Conservation (phyloP, 2,329 filamentous ascomycete species). For the Alternaria metachromatica region DNA sequence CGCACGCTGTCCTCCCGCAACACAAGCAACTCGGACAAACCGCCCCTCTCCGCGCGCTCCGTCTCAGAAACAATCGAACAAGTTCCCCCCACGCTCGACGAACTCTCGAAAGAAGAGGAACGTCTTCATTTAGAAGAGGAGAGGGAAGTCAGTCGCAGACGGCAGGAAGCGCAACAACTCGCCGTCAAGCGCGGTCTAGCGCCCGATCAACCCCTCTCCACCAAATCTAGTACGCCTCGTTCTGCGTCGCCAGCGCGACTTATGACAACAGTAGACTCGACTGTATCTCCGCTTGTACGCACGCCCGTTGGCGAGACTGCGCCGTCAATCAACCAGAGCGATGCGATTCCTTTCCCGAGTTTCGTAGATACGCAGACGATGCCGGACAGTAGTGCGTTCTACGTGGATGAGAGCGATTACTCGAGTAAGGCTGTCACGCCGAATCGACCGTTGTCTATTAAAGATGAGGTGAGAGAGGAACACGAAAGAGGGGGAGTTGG, state of each 20-base stretch:
- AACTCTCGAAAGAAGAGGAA: conserved; percentile 66
- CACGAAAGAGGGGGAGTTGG: conserved; percentile 9
- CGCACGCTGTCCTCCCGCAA: conserved; percentile 55
- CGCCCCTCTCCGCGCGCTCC: conserved; percentile 29
- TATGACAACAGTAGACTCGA: conserved; percentile 17
- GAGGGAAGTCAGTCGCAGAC: conserved; percentile 58
- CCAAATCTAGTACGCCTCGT: conserved; percentile 15
- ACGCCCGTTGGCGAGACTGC: conserved; percentile 25
- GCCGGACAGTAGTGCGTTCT: conserved; percentile 39
- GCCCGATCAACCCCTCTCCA: conserved; percentile 19
- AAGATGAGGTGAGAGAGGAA: conserved; percentile 21
- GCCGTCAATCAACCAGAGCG: not conserved
- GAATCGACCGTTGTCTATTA: conserved; percentile 32
- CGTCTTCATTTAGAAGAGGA: conserved; percentile 63
- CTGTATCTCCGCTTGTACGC: conserved; percentile 22
- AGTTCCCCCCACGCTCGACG: conserved; percentile 59
- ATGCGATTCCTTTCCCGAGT: conserved; percentile 25
- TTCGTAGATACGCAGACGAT: conserved; percentile 39
- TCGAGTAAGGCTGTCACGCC: conserved; percentile 36
- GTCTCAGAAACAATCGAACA: conserved; percentile 36
- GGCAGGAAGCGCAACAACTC: conserved; percentile 62
- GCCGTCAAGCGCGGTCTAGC: conserved; percentile 62
- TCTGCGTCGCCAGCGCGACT: conserved; percentile 20
- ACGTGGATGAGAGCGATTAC: conserved; percentile 38
- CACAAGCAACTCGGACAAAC: conserved; percentile 39